Percentiles rank a stretch among this genome's conserved stretches.
Evolutionary conservation across 148 eudicot species (phyloP).

Genomic region (Rhododendron ferrugineum): DNA sequence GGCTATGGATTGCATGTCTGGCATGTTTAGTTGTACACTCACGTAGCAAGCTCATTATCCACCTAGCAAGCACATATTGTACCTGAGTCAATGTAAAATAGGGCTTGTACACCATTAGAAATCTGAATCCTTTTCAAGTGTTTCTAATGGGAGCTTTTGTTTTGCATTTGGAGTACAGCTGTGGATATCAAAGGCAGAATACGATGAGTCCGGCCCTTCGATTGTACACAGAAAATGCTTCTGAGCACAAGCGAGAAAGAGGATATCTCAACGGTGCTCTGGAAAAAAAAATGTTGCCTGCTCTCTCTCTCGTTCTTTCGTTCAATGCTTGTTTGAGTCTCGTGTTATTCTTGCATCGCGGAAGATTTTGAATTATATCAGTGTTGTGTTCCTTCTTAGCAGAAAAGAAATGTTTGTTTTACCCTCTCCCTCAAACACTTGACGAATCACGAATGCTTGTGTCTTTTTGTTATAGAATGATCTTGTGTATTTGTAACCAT

Average conservation of each 20-base stretch:
- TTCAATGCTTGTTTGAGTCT: neutral
- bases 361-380: neutral
- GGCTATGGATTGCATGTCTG: neutral
- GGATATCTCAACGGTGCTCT: neutral
- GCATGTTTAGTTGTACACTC: neutral
- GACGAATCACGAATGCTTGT: too few species aligned
- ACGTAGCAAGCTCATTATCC: neutral
- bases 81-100: neutral
- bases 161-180: constrained; percentile 6
- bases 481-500: too few species aligned
- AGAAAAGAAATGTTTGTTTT: constrained; percentile 5
- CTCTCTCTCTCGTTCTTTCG: neutral
- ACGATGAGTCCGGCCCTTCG: constrained; percentile 12
- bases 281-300: neutral
- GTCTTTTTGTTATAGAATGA: too few species aligned
- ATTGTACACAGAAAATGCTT: constrained; percentile 16
- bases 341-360: neutral
- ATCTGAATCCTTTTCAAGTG: neutral
- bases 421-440: too few species aligned
- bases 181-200: constrained; percentile 16
- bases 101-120: neutral
- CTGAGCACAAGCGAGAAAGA: neutral
- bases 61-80: neutral
- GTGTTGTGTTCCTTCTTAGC: neutral
- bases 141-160: neutral